Evolutionary conservation across 495 filamentous ascomycete genomes (phyloP).

Genomic region (Aspergillus conjunctus): DNA sequence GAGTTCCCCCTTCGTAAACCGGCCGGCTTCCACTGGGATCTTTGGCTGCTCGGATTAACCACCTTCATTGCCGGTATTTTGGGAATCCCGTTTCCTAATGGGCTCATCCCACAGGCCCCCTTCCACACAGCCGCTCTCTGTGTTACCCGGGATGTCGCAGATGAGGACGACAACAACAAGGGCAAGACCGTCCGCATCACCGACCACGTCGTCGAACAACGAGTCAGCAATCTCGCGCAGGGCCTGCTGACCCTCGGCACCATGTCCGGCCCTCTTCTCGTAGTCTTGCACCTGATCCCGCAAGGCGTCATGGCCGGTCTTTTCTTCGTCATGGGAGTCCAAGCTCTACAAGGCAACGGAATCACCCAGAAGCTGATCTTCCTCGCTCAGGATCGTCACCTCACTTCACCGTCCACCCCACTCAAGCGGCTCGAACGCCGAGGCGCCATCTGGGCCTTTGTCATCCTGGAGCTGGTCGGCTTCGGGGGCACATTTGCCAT

Average conservation of each 20-base stretch:
- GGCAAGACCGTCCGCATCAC: constrained; percentile 62
- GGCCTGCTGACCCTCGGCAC: constrained; percentile 83
- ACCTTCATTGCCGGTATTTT: constrained; percentile 82
- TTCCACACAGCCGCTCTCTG: constrained; percentile 88
- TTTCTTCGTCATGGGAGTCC: constrained; percentile 93
- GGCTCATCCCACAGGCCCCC: constrained; percentile 89
- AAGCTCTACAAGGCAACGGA: constrained; percentile 78
- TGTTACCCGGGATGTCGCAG: constrained; percentile 65
- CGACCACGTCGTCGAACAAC: constrained; percentile 85
- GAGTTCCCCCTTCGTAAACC: constrained; percentile 92
- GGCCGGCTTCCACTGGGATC: constrained; percentile 94
- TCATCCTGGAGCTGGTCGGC: constrained; percentile 72
- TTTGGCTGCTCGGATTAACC: constrained; percentile 88
- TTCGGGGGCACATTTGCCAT: constrained; percentile 93
- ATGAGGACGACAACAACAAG: constrained; percentile 60
- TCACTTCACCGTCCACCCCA: constrained; percentile 67
- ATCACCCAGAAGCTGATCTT: constrained; percentile 82
- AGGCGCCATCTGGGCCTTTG: constrained; percentile 72
- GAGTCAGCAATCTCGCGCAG: constrained; percentile 81
- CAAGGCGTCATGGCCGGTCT: constrained; percentile 86
- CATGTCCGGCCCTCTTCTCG: constrained; percentile 83
- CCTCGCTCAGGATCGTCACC: constrained; percentile 63
- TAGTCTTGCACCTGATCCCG: constrained; percentile 82
- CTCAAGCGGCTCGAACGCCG: constrained; percentile 63
- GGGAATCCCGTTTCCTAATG: constrained; percentile 89